A percentile compares a stretch with the other conserved stretches of the same genome.
phyloP scores from a whole-genome alignment of 306 rosid species.

The Vigna nakashimae region DNA sequence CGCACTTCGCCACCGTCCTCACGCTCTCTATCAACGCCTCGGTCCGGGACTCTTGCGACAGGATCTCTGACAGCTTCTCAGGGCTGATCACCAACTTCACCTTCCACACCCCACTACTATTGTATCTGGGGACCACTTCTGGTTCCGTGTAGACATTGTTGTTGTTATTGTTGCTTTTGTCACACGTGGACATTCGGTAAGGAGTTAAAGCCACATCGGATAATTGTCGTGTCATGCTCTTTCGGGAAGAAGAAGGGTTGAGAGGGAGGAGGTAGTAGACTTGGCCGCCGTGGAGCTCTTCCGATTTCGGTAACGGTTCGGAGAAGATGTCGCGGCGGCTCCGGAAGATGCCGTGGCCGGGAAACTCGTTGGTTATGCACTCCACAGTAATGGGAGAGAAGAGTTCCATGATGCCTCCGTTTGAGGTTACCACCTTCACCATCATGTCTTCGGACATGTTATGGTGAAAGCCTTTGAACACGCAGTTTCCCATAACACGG shows the following conservation, averaged over 20 bases:
- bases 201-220: conserved; percentile 51
- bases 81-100: conserved; percentile 83
- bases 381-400: conserved; percentile 64
- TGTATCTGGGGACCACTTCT: conserved; percentile 58
- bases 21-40: conserved; percentile 77
- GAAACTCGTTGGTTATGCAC: conserved; percentile 63
- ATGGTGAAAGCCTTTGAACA: conserved; percentile 50
- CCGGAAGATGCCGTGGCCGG: conserved; percentile 76
- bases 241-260: conserved; percentile 36
- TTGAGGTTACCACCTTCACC: conserved; percentile 70
- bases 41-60: conserved; percentile 71
- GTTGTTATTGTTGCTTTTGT: conserved; percentile 41
- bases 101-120: conserved; percentile 73
- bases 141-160: conserved; percentile 41
- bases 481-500: conserved; percentile 67
- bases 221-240: background rate
- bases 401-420: conserved; percentile 81
- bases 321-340: conserved; percentile 53
- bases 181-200: conserved; percentile 69
- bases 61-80: conserved; percentile 72
- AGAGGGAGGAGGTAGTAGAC: conserved; percentile 81
- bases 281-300: conserved; percentile 59
- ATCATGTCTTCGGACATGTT: conserved; percentile 1
- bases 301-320: conserved; percentile 60
- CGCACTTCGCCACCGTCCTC: conserved; percentile 85